phyloP scores from a whole-genome alignment of 345 rosid genomes.

The Clausena lansium region DNA sequence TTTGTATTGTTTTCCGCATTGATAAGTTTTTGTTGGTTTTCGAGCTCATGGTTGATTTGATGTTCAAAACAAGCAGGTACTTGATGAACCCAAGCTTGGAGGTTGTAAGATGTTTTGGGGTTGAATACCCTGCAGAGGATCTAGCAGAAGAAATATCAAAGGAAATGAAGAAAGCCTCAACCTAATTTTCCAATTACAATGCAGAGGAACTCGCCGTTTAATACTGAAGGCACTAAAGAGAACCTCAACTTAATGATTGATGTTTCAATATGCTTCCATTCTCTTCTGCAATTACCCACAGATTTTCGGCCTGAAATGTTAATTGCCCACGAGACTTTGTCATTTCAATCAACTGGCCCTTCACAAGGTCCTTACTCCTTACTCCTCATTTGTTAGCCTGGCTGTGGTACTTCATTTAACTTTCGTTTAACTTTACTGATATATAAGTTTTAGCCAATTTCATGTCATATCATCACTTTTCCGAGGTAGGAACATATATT shows the following conservation, averaged over 20 bases:
- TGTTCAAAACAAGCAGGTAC: constrained; percentile 47
- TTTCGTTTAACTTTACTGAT: not conserved
- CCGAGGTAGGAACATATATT: not conserved
- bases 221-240: constrained; percentile 48
- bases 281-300: not conserved
- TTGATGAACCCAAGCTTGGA: constrained; percentile 82
- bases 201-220: constrained; percentile 59
- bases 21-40: not conserved
- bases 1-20: not conserved
- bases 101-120: constrained; percentile 72
- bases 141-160: constrained; percentile 54
- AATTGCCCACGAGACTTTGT: not conserved
- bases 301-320: not conserved
- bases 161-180: constrained; percentile 41
- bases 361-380: not conserved
- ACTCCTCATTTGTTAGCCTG: not conserved
- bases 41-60: not conserved
- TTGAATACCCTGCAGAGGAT: constrained; percentile 65
- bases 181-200: constrained; percentile 33
- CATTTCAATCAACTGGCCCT: not conserved
- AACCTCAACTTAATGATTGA: not conserved
- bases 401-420: not conserved
- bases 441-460: not conserved
- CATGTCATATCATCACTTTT: not conserved
- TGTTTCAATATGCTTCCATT: not conserved